phyloP scores from a whole-genome alignment of 495 filamentous ascomycete genomes.

The Paragyromitra xinjiangensis region DNA sequence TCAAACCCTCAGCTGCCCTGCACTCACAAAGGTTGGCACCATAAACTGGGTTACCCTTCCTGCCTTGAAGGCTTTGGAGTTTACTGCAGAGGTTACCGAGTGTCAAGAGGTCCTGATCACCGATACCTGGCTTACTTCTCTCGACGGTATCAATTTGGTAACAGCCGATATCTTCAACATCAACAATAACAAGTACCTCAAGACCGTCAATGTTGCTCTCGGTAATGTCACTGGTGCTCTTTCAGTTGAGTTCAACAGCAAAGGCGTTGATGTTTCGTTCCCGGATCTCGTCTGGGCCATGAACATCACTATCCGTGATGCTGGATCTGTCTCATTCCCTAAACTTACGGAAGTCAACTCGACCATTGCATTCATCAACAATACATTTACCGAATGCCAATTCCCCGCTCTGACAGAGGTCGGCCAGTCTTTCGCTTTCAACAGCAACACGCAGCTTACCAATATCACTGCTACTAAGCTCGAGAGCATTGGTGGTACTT shows the following conservation, averaged over 20 bases:
- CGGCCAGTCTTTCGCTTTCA: slow-evolving; percentile 78
- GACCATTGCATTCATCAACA: slow-evolving; percentile 83
- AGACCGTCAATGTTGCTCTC: slow-evolving; percentile 75
- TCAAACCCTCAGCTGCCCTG: slow-evolving; percentile 68
- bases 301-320: slow-evolving; percentile 90
- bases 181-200: slow-evolving; percentile 80
- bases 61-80: slow-evolving; percentile 71
- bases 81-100: slow-evolving; percentile 68
- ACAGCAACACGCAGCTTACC: slow-evolving; percentile 75
- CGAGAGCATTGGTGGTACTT: slow-evolving; percentile 74
- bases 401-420: slow-evolving; percentile 83
- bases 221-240: slow-evolving; percentile 71
- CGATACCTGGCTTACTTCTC: slow-evolving; percentile 78
- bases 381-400: slow-evolving; percentile 71
- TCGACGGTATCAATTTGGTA: slow-evolving; percentile 80
- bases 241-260: slow-evolving; percentile 70
- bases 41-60: slow-evolving; percentile 80
- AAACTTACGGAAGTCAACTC: slow-evolving; percentile 79
- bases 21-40: slow-evolving; percentile 68
- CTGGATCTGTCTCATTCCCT: slow-evolving; percentile 75
- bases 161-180: slow-evolving; percentile 71
- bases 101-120: slow-evolving; percentile 74
- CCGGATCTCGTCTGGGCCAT: slow-evolving; percentile 78
- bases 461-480: slow-evolving; percentile 80
- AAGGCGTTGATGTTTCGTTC: slow-evolving; percentile 68